Percentiles rank a stretch among this genome's conserved stretches.
Conservation (phyloP, 1,139 yeast genomes). For the Lodderomyces theae region DNA sequence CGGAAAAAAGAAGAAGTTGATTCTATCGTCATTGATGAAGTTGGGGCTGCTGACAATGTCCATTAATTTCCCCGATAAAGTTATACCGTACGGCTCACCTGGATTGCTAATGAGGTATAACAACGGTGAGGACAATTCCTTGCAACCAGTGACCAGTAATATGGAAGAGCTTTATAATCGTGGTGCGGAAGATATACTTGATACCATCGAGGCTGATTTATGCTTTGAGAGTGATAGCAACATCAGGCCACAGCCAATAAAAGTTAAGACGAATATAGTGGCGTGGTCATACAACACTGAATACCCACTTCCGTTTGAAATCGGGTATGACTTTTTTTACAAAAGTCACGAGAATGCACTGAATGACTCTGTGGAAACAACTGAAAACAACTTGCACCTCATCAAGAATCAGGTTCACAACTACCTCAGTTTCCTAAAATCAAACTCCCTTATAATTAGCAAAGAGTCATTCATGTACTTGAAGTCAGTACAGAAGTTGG, state of each 20-base stretch:
- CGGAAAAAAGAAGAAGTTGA: slow-evolving; percentile 41
- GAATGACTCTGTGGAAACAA: slow-evolving; percentile 30
- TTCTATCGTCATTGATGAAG: slow-evolving; percentile 33
- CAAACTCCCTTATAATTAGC: slow-evolving; percentile 32
- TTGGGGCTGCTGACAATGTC: slow-evolving; percentile 37
- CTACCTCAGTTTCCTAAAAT: slow-evolving; percentile 35
- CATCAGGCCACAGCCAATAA: slow-evolving; percentile 31
- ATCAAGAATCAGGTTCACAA: slow-evolving; percentile 35
- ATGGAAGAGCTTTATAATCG: slow-evolving; percentile 36
- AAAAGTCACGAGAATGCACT: slow-evolving; percentile 1
- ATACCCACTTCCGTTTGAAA: slow-evolving; percentile 40
- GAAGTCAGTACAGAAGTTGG: slow-evolving; percentile 38
- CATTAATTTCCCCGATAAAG: slow-evolving; percentile 33
- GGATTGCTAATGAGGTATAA: slow-evolving; percentile 39
- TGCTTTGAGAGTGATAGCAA: slow-evolving; percentile 18
- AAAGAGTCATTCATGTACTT: slow-evolving; percentile 36
- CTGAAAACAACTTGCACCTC: slow-evolving; percentile 35
- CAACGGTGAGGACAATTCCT: slow-evolving; percentile 16
- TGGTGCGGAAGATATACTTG: slow-evolving; percentile 21
- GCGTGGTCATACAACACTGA: slow-evolving; percentile 45
- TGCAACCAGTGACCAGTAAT: slow-evolving; percentile 20
- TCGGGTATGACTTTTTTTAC: slow-evolving; percentile 45
- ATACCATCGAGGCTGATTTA: slow-evolving; percentile 26
- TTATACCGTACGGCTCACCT: slow-evolving; percentile 41
- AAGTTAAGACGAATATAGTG: slow-evolving; percentile 37